phyloP scores from a whole-genome alignment of 345 rosid species.

The Citrus trifoliata region DNA sequence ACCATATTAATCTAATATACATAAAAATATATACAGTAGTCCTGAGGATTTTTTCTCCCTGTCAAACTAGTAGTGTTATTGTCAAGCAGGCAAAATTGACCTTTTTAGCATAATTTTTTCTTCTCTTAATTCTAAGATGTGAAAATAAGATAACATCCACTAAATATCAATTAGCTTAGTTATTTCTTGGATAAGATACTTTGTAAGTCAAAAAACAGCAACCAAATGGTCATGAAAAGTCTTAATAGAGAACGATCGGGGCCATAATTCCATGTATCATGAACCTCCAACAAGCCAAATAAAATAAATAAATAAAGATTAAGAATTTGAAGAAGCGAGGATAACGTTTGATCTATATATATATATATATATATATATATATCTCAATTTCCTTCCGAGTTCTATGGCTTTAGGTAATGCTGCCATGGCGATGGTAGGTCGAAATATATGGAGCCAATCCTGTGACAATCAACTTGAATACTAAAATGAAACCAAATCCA shows the following conservation, averaged over 20 bases:
- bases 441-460: neutral
- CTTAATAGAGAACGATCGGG: neutral
- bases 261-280: neutral
- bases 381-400: too few species aligned
- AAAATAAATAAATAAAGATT: too few species aligned
- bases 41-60: too few species aligned
- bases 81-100: slow-evolving; percentile 11
- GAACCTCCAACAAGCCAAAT: slow-evolving; percentile 1
- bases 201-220: neutral
- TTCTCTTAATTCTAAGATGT: neutral
- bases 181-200: slow-evolving; percentile 1
- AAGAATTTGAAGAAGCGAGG: too few species aligned
- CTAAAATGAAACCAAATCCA: neutral
- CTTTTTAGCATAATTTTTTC: neutral
- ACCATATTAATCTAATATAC: too few species aligned
- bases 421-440: neutral
- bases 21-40: too few species aligned
- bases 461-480: neutral
- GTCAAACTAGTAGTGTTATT: neutral
- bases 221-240: neutral
- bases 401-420: too few species aligned
- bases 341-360: too few species aligned
- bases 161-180: neutral
- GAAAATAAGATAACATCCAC: neutral
- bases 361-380: too few species aligned